These are phyloP conservation scores for Penicillium macrosclerotiorum DNA, from an alignment of 495 filamentous ascomycete genomes.

Conservation along the genomic window DNA sequence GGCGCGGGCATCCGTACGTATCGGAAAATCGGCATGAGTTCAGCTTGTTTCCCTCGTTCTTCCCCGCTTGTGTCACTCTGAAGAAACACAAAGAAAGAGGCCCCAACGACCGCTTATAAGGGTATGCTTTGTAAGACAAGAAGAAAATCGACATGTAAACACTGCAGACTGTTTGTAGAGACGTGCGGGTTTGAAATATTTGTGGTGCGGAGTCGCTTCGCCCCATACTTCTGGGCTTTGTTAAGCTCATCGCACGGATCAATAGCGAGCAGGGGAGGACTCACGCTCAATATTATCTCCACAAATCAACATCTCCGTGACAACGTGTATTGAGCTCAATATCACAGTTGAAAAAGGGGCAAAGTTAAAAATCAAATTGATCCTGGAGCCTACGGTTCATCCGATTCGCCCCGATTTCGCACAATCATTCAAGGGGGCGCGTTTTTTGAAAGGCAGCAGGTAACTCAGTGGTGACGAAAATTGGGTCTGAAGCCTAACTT, in stretches of 20 bases:
- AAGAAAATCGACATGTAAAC: conserved; percentile 1
- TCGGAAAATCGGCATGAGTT: conserved; percentile 10
- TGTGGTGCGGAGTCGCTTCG: conserved; percentile 3
- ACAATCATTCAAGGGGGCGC: too few relatives aligned
- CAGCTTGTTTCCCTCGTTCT: conserved; percentile 11
- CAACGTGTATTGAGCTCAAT: too few relatives aligned
- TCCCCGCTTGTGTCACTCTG: neutral
- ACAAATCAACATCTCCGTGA: conserved; percentile 1
- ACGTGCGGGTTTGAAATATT: neutral
- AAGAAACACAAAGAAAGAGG: neutral
- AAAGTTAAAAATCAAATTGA: too few relatives aligned
- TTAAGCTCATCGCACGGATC: conserved; percentile 20
- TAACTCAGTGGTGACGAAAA: too few relatives aligned
- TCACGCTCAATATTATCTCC: neutral
- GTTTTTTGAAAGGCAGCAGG: too few relatives aligned
- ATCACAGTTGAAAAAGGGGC: too few relatives aligned
- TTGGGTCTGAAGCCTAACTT: too few relatives aligned
- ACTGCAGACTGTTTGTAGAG: neutral
- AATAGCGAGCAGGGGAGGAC: conserved; percentile 11
- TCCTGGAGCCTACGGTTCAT: too few relatives aligned
- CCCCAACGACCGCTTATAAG: too few relatives aligned
- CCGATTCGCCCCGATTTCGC: too few relatives aligned
- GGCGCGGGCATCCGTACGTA: conserved; percentile 2
- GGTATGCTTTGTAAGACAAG: too few relatives aligned
- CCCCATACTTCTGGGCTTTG: conserved; percentile 9